phyloP scores from a whole-genome alignment of 768 basidiomycete genomes.

The Suillus cothurnatus region DNA sequence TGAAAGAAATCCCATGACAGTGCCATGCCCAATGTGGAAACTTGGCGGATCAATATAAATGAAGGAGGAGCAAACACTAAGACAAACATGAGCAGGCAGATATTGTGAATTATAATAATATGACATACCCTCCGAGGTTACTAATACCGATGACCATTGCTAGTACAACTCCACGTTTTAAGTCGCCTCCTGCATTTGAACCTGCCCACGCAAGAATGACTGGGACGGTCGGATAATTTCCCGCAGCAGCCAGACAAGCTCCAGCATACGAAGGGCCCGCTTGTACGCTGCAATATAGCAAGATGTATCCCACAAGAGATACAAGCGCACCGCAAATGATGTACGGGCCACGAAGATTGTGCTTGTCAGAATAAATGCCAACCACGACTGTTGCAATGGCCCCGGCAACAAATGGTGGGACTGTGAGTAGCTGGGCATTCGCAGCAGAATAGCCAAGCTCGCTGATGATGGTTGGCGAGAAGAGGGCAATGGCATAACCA shows the following conservation, averaged over 20 bases:
- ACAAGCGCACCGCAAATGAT: slow-evolving; percentile 44
- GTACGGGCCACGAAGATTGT: slow-evolving; percentile 49
- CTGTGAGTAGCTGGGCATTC: slow-evolving; percentile 49
- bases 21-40: slow-evolving; percentile 40
- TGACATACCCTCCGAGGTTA: slow-evolving; percentile 51
- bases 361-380: slow-evolving; percentile 46
- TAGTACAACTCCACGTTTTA: slow-evolving; percentile 51
- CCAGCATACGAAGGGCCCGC: slow-evolving; percentile 43
- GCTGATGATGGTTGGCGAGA: slow-evolving; percentile 52
- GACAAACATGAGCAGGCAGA: background rate
- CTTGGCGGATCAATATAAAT: slow-evolving; percentile 42
- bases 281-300: slow-evolving; percentile 41
- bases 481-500: slow-evolving; percentile 50
- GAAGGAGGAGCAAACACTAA: slow-evolving; percentile 45
- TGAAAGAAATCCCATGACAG: slow-evolving; percentile 36
- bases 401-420: slow-evolving; percentile 51
- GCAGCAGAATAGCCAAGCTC: slow-evolving; percentile 53
- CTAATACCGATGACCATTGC: slow-evolving; percentile 57
- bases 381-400: slow-evolving; percentile 44
- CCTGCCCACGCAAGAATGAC: slow-evolving; percentile 57
- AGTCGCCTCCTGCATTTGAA: slow-evolving; percentile 56
- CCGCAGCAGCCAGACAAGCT: slow-evolving; percentile 51
- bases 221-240: slow-evolving; percentile 53
- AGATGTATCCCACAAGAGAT: slow-evolving; percentile 54
- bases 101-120: slow-evolving; percentile 34